A percentile compares a stretch with the other conserved stretches of the same genome.
Evolutionary conservation across 2,329 filamentous ascomycete species (phyloP).

Genomic region (Penicillium sp.): DNA sequence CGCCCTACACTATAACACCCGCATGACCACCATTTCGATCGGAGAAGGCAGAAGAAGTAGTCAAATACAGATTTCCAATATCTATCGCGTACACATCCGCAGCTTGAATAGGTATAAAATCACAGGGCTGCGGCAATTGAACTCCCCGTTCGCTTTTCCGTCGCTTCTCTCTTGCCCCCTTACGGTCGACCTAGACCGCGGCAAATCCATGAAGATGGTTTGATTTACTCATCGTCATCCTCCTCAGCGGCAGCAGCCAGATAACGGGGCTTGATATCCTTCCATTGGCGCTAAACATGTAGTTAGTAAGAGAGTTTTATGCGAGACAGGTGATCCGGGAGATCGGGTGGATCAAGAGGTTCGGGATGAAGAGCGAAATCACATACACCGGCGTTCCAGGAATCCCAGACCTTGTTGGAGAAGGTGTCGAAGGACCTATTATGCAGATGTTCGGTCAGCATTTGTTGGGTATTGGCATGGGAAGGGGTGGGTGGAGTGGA

Average conservation of each 20-base stretch:
- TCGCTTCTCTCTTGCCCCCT: constrained; percentile 17
- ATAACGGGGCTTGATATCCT: constrained; percentile 95
- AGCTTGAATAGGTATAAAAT: constrained; percentile 27
- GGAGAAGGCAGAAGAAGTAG: neutral
- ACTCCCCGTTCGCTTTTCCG: constrained; percentile 20
- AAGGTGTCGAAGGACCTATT: constrained; percentile 78
- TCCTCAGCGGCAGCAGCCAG: constrained; percentile 65
- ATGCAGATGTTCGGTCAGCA: constrained; percentile 23
- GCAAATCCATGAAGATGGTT: neutral
- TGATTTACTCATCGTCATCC: constrained; percentile 57
- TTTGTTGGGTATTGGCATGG: constrained; percentile 3
- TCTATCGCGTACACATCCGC: constrained; percentile 31
- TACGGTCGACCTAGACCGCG: constrained; percentile 19
- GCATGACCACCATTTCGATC: neutral
- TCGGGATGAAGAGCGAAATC: constrained; percentile 1
- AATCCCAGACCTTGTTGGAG: constrained; percentile 89
- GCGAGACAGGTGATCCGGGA: constrained; percentile 2
- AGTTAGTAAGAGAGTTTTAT: constrained; percentile 18
- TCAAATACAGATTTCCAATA: constrained; percentile 23
- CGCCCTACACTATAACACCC: neutral
- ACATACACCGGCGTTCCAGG: constrained; percentile 88
- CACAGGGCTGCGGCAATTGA: constrained; percentile 19
- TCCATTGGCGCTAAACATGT: constrained; percentile 86
- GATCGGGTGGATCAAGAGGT: constrained; percentile 1
- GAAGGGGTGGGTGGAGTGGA: constrained; percentile 1